Base-by-base conservation (phyloP, 805 yeast species). In the Sporopachydermia quercuum region DNA sequence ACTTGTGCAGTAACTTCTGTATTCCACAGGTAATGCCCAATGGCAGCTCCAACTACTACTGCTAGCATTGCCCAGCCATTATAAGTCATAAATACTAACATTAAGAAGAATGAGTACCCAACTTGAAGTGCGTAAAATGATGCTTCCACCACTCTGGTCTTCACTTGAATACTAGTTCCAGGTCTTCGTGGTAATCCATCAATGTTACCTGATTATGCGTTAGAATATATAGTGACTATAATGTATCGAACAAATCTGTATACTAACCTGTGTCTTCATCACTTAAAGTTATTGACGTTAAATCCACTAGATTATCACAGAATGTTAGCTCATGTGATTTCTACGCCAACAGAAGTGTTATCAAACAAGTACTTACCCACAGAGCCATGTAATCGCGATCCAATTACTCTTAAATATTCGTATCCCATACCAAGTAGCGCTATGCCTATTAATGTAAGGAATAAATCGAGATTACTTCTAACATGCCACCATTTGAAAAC, bases 21-120 rank as follows among this genome's bases (percentile, higher is more conserved):
- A 23, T 23, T 23, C 78, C 84, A 83, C 6, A 71, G 27, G 49
- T 66, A 74, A 52, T 76, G 68, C 1, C 94, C 94, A 17, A 71
- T 16, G n/a, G 65, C 67, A 2, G 91, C 91, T 2, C 94, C 94
- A 2, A 66, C 46, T 1, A 73, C 75, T 5, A 80, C 81, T 3
- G 89, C 75, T 4, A 73, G 37, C 91, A 82, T 81, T 23, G 76
- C 68, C 87, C 87, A 83, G 8, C 89, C 83, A 53, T 82, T 82
- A 55, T 79, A 83, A 4, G 89, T 80, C 94, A 83, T 83, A 49
- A 82, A 83, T 0, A 84, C 71, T 47, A 82, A 52, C 60, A 57
- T 57, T 27, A 57, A 38, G 39, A 57, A 48, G 50, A 79, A 78
- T 3, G 85, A 76, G 50, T 74, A 78, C 1, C 76, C 76, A 3